Percentiles rank a stretch among this genome's conserved stretches.
These are phyloP conservation scores for Tolypocladium ophioglossoides DNA, from an alignment of 2,329 filamentous ascomycete genomes.

Conservation along the genomic window DNA sequence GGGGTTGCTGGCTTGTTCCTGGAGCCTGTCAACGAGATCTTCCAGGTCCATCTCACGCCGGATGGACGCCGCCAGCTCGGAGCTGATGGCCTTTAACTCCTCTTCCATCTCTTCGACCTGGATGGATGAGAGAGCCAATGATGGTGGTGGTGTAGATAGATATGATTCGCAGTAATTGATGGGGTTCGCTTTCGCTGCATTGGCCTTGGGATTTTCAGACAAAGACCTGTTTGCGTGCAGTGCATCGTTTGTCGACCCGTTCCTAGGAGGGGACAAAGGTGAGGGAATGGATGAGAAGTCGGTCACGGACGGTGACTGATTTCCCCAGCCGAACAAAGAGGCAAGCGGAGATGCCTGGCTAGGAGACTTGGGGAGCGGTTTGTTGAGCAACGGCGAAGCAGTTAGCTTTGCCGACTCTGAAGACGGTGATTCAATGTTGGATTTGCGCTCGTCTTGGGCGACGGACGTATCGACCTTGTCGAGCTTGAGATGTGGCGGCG, in stretches of 20 bases:
- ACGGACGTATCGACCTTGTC: constrained; percentile 26
- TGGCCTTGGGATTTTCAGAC: constrained; percentile 25
- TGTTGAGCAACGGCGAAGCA: constrained; percentile 34
- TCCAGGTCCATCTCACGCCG: constrained; percentile 93
- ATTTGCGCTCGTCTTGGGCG: constrained; percentile 13
- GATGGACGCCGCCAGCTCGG: constrained; percentile 86
- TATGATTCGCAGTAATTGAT: constrained; percentile 41
- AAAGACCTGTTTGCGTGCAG: constrained; percentile 16
- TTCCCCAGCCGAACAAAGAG: constrained; percentile 42
- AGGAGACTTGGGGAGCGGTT: constrained; percentile 44
- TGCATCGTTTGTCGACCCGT: constrained; percentile 21
- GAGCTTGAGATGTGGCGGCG: constrained; percentile 43
- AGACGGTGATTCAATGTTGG: constrained; percentile 13
- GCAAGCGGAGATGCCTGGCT: constrained; percentile 36
- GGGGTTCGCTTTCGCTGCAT: constrained; percentile 30
- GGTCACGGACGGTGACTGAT: constrained; percentile 34
- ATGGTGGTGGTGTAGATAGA: constrained; percentile 36
- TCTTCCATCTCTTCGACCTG: constrained; percentile 84
- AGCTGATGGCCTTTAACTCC: constrained; percentile 86
- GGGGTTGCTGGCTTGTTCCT: constrained; percentile 59
- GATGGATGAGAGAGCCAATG: constrained; percentile 26
- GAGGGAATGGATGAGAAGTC: constrained; percentile 45
- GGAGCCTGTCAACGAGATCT: constrained; percentile 80
- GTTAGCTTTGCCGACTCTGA: constrained; percentile 15
- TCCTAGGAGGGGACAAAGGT: constrained; percentile 34